phyloP scores from a whole-genome alignment of 2,329 filamentous ascomycete species.

The Arachnomyces sp. region DNA sequence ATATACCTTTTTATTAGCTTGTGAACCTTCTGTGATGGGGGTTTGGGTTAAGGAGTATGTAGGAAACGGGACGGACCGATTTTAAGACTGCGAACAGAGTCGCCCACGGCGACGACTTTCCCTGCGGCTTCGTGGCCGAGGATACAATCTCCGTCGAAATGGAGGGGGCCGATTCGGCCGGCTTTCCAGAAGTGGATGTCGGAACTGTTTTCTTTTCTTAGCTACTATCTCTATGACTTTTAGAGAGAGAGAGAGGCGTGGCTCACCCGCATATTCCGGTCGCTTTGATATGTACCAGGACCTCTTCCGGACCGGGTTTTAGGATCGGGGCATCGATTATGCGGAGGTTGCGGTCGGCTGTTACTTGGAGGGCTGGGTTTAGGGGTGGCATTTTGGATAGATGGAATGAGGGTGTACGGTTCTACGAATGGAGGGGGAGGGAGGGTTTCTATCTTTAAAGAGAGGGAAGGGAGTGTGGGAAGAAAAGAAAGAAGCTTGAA shows the following conservation, averaged over 20 bases:
- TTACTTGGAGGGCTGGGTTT: slow-evolving; percentile 54
- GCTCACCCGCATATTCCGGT: slow-evolving; percentile 57
- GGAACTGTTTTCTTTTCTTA: slow-evolving; percentile 38
- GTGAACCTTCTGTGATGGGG: background rate
- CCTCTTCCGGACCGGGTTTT: slow-evolving; percentile 48
- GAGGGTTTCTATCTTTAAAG: too few relatives aligned
- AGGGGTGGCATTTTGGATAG: too few relatives aligned
- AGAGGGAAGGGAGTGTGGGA: too few relatives aligned
- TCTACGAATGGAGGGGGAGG: too few relatives aligned
- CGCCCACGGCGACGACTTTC: slow-evolving; percentile 50
- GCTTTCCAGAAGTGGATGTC: slow-evolving; percentile 64
- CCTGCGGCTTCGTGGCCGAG: slow-evolving; percentile 60
- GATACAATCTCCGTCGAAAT: slow-evolving; percentile 57
- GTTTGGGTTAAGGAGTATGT: slow-evolving; percentile 34
- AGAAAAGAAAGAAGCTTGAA: too few relatives aligned
- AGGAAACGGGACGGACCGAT: too few relatives aligned
- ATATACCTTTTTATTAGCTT: background rate
- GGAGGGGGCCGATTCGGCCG: slow-evolving; percentile 55
- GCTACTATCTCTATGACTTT: background rate
- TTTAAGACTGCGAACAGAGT: slow-evolving; percentile 47
- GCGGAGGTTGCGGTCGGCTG: slow-evolving; percentile 53
- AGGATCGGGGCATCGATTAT: slow-evolving; percentile 50
- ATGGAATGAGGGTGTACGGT: too few relatives aligned
- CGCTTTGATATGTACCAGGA: slow-evolving; percentile 54
- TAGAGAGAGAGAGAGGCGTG: background rate